phyloP scores from a whole-genome alignment of 2,329 filamentous ascomycete genomes.

The Rhynchosporium secalis region DNA sequence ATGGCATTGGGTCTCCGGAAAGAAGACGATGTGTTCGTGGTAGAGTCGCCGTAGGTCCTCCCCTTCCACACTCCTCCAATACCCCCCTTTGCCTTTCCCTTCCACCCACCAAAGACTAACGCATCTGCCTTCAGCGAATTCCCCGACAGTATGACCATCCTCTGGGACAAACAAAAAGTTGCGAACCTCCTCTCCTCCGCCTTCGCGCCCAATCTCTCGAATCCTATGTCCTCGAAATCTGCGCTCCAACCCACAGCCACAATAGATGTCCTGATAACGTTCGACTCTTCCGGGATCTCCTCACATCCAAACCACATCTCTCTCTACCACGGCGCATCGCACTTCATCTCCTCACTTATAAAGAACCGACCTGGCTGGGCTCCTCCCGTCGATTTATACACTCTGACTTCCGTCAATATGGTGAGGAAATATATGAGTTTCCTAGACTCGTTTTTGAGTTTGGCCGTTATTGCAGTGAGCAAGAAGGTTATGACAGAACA shows the following conservation, averaged over 20 bases:
- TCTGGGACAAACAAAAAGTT: conserved; percentile 73
- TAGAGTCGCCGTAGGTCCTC: conserved; percentile 67
- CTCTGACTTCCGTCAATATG: conserved; percentile 70
- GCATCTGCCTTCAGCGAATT: conserved; percentile 55
- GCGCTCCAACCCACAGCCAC: conserved; percentile 47
- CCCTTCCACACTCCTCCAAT: conserved; percentile 2
- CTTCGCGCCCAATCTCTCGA: conserved; percentile 67
- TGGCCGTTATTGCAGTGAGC: conserved; percentile 55
- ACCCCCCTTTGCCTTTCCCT: background rate
- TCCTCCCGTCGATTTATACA: conserved; percentile 81
- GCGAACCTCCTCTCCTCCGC: conserved; percentile 67
- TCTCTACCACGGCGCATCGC: conserved; percentile 76
- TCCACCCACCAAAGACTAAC: conserved; percentile 13
- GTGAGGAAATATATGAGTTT: conserved; percentile 79
- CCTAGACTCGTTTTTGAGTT: conserved; percentile 72
- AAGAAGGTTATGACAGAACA: conserved; percentile 47
- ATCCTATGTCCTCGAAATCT: conserved; percentile 37
- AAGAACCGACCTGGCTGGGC: conserved; percentile 63
- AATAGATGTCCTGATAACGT: conserved; percentile 71
- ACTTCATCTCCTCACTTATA: conserved; percentile 69
- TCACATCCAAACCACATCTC: conserved; percentile 92
- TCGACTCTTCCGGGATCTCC: conserved; percentile 80
- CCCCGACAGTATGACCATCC: conserved; percentile 81
- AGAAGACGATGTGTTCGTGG: conserved; percentile 79
- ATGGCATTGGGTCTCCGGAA: conserved; percentile 71